Evolutionary conservation across 108 stramenopile species (phyloP).

Genomic region (Fragilaria crotonensis): DNA sequence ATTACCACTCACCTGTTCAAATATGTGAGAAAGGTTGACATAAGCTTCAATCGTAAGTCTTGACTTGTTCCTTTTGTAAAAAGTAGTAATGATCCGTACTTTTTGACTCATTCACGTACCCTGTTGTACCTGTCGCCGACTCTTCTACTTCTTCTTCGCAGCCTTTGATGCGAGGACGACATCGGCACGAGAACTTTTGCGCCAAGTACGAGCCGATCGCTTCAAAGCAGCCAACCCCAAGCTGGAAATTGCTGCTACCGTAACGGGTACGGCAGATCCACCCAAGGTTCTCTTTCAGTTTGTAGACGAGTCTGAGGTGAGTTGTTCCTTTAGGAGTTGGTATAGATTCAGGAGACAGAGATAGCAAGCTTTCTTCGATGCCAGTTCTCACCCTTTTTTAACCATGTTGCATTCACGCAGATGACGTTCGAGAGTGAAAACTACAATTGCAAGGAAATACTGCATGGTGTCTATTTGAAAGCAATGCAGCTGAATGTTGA

Average conservation of each 20-base stretch:
- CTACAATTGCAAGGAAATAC: constrained; percentile 33
- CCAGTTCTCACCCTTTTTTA: neutral
- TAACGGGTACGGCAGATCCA: constrained; percentile 36
- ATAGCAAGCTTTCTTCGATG: neutral
- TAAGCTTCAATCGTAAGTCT: constrained; percentile 70
- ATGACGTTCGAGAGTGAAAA: constrained; percentile 27
- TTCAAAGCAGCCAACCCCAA: constrained; percentile 55
- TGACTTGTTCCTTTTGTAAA: neutral
- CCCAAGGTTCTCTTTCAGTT: constrained; percentile 58
- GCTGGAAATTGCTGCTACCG: constrained; percentile 41
- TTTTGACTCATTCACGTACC: constrained; percentile 1
- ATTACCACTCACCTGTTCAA: constrained; percentile 63
- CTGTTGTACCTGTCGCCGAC: neutral
- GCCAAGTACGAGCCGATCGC: constrained; percentile 55
- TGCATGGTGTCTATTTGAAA: constrained; percentile 31
- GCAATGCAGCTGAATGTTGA: constrained; percentile 42
- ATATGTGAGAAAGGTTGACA: constrained; percentile 57
- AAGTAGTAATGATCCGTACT: neutral
- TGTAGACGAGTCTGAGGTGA: constrained; percentile 53
- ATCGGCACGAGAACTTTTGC: constrained; percentile 66
- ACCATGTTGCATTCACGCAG: neutral
- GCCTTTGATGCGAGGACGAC: constrained; percentile 65
- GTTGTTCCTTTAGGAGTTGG: neutral
- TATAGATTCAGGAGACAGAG: neutral
- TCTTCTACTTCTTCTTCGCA: constrained; percentile 6